Evolutionary conservation across 2,329 filamentous ascomycete genomes (phyloP), one percentile per base, ranked within the genome.

Genomic region (Massarina eburnea): DNA sequence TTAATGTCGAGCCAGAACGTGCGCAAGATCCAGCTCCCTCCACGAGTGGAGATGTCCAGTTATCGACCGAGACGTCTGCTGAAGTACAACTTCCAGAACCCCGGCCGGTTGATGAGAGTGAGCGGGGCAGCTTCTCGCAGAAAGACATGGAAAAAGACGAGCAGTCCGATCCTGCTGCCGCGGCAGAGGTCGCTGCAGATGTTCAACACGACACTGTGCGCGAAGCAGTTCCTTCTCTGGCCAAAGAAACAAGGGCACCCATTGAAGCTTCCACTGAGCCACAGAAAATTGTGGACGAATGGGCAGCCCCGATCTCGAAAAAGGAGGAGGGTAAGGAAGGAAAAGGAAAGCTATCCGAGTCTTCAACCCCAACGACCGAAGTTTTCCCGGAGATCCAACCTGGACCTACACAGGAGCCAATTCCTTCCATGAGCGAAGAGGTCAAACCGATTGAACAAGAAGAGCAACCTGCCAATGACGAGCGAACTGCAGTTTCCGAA

Each of bases 271-370:
- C 26, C 4, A 7, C 22, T 8, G 39, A 41, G 8, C 39, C 27
- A 9, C 46, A 61, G 37, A 53, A 57, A 18, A 3, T 21, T 21
- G n/a, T 21, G n/a, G 45, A 54, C 21, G 49, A 51, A 15, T 27
- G 9, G 24, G 37, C 29, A 18, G 12, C 29, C 17, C 38, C 42
- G 26, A 17, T 33, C 8, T 17, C 18, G 14, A 22, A 15, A 18
- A 33, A 41, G 14, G 10, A 33, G 19, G 35, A 42, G 17, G 39
- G 14, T n/a, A 42, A 35, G 39, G 35, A 35, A 29, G 39, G 39
- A 10, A 18, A 34, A 17, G 29, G 39, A 19, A 40, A 30, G 20
- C 9, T 18, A 20, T 54, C 57, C 17, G 47, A 38, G 10, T 9
- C 38, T 18, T 41, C 46, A 15, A 53, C 48, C 20, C 46, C 55